These are phyloP conservation scores for Aristolochia fimbriata DNA, from an alignment of 164 flowering plant genomes.

Conservation along the genomic window DNA sequence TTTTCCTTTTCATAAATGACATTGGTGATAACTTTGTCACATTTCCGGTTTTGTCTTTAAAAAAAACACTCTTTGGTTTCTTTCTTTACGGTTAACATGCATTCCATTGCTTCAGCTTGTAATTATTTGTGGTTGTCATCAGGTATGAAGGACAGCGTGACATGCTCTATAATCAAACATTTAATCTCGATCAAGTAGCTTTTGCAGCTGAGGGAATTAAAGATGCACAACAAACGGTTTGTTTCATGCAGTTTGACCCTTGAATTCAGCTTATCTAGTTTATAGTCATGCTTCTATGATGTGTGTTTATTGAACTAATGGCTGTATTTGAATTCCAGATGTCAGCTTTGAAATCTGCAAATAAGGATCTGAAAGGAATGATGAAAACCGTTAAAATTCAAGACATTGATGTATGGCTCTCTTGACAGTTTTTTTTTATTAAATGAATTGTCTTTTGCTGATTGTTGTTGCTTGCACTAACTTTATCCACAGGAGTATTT, in stretches of 20 bases:
- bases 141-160: slow-evolving; percentile 99
- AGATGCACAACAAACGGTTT: slow-evolving; percentile 97
- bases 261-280: too few relatives aligned
- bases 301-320: neutral
- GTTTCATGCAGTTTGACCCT: slow-evolving; percentile 10
- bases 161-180: slow-evolving; percentile 97
- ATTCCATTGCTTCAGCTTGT: too few relatives aligned
- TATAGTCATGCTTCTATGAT: neutral
- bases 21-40: neutral
- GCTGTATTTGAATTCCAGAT: slow-evolving; percentile 36
- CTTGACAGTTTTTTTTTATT: neutral
- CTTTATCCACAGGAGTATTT: too few relatives aligned
- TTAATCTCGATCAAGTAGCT: slow-evolving; percentile 92
- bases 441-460: too few relatives aligned
- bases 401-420: slow-evolving; percentile 70
- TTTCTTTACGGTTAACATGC: too few relatives aligned
- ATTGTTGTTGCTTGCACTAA: too few relatives aligned
- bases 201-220: slow-evolving; percentile 95
- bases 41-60: too few relatives aligned
- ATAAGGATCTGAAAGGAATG: slow-evolving; percentile 84
- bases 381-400: slow-evolving; percentile 82
- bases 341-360: slow-evolving; percentile 75
- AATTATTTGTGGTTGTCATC: slow-evolving; percentile 5
- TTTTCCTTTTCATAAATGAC: neutral
- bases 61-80: too few relatives aligned